phyloP scores from a whole-genome alignment of 2,329 filamentous ascomycete species.

The Saccharata proteae region DNA sequence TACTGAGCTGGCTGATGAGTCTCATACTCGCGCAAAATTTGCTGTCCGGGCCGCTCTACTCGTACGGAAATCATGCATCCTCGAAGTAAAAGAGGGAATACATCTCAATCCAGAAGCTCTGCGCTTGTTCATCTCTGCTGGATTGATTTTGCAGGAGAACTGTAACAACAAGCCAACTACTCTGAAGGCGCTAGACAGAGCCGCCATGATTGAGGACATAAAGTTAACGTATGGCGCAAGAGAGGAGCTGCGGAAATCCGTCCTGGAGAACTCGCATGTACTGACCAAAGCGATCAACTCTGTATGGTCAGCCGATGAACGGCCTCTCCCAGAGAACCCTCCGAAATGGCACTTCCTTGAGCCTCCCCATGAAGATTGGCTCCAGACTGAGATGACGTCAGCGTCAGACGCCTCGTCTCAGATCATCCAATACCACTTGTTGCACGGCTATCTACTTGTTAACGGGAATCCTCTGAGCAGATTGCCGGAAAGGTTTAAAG shows the following conservation, averaged over 20 bases:
- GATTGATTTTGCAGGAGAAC: conserved; percentile 37
- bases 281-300: conserved; percentile 26
- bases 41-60: conserved; percentile 45
- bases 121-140: conserved; percentile 25
- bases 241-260: conserved; percentile 20
- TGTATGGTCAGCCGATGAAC: conserved; percentile 31
- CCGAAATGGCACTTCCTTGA: conserved; percentile 14
- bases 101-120: conserved; percentile 10
- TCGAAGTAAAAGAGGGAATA: not conserved
- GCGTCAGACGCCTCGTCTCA: conserved; percentile 21
- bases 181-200: conserved; percentile 24
- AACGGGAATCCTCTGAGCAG: conserved; percentile 38
- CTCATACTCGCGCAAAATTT: conserved; percentile 31
- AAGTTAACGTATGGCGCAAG: conserved; percentile 31
- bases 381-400: no score
- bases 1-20: conserved; percentile 24
- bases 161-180: conserved; percentile 24
- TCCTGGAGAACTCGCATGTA: conserved; percentile 17
- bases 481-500: conserved; percentile 40
- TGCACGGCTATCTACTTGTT: conserved; percentile 38
- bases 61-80: conserved; percentile 37
- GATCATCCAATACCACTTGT: conserved; percentile 31
- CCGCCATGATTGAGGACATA: conserved; percentile 35
- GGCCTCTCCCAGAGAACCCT: conserved; percentile 8
- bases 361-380: conserved; percentile 22